Percentiles rank a stretch among this genome's conserved stretches.
phyloP scores from a whole-genome alignment of 208 protist species.

The Herpetomonas muscarum region DNA sequence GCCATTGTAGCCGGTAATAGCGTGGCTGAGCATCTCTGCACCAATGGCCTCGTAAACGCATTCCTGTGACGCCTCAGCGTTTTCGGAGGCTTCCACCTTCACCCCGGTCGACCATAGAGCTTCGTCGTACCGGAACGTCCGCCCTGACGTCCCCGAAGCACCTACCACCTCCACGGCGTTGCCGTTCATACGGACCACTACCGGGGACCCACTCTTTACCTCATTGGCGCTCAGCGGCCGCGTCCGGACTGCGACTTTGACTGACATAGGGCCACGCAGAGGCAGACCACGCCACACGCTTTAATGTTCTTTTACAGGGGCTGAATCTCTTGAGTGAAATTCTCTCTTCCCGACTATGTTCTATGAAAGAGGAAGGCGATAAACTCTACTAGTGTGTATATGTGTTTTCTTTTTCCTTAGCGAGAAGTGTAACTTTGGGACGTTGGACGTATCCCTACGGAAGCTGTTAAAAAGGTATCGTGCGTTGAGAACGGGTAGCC shows the following conservation, averaged over 20 bases:
- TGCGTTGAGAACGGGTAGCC: too few species aligned
- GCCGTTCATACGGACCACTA: constrained; percentile 69
- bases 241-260: constrained; percentile 76
- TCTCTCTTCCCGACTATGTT: too few species aligned
- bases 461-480: too few species aligned
- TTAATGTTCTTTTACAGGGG: too few species aligned
- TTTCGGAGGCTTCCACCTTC: constrained; percentile 23
- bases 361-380: too few species aligned
- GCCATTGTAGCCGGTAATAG: constrained; percentile 78
- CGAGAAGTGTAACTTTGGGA: too few species aligned
- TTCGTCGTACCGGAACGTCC: constrained; percentile 65
- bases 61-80: constrained; percentile 51
- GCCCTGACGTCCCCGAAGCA: constrained; percentile 27
- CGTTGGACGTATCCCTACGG: too few species aligned
- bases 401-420: too few species aligned
- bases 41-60: constrained; percentile 60
- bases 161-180: constrained; percentile 43
- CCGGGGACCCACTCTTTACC: constrained; percentile 23
- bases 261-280: too few species aligned
- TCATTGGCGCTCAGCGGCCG: constrained; percentile 64
- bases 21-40: constrained; percentile 47
- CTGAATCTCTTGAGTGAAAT: too few species aligned
- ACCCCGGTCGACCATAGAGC: constrained; percentile 61
- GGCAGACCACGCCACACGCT: too few species aligned
- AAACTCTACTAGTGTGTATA: too few species aligned